Evolutionary conservation across 192 early-diverging fungal species (phyloP), one percentile per base, ranked within the genome.

Genomic region (Coemansia sp.): DNA sequence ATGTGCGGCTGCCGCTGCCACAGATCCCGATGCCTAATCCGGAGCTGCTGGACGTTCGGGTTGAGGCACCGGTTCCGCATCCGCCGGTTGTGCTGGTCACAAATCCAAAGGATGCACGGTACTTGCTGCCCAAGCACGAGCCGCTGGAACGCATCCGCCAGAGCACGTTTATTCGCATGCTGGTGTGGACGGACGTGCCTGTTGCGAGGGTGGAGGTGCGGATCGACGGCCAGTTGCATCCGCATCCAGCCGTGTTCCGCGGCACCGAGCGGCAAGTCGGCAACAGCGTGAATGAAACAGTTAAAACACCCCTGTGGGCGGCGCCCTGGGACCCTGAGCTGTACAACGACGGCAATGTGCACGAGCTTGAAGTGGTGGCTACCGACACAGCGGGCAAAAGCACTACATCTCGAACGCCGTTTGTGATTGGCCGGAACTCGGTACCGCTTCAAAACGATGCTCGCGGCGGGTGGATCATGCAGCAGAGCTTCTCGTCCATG

Each of bases 21-120:
- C 64, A 74, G 27, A 77, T 93, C 9, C 91, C 91, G 4, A 64
- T 85, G 49, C 62, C 71, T 24, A 70, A 76, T 63, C 72, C 71
- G 3, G 43, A 58, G 51, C 47, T 66, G 59, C 84, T 72, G 14
- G 66, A 66, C 12, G 54, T 51, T 8, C 21, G 38, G 2, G 21
- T 66, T 2, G 43, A 55, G 22, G 11, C 11, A 23, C 67, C 72
- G 4, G 48, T 85, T 48, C 76, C 88, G 38, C 86, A 85, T 9
- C 77, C 87, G 21, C 95, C 95, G 2, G 79, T 94, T 0, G 84
- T 97, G 9, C 72, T 95, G 14, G 83, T 94, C 11, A 94, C 95
- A 0, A 92, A 93, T 57, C 95, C 95, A 32, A 94, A 96, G 58
- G 91, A 96, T 64, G 88, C 89, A 1, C 79, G 89, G 23, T 96